Base-by-base conservation (phyloP, 176 grass and related monocot species). In the Olyra latifolia region DNA sequence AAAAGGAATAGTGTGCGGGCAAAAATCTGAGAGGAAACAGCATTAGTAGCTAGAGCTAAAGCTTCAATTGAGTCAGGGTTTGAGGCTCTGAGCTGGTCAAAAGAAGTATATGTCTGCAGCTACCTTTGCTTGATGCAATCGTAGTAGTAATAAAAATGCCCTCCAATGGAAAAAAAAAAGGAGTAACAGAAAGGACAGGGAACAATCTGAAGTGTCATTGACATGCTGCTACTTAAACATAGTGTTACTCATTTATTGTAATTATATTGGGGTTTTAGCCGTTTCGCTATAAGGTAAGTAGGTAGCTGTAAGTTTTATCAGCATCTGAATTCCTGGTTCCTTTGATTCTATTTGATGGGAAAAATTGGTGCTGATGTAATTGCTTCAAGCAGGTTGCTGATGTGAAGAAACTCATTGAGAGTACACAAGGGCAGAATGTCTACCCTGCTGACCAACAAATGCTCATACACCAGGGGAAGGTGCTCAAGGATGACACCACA, bases 371-470 rank as follows among this genome's bases (percentile, higher is more conserved):
- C 57, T 89, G 49, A 49, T 63, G 8, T 39, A 84, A 67, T 74
- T 61, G 53, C 46, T 67, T 82, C 45, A 62, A 86, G 54, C 69
- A 98, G 95, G 69, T 98, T 83, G 59, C 85, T 56, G 83, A 82
- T 27, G 90, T 98, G 56, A 98, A 98, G 80, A 94, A 60, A 53
- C 28, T 68, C 11, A 92, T 98, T 49, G 92, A 98, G 76, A 84
- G 9, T 53, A 85, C 69, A 28, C 89, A 94, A 79, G 92, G 88
- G 7, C 77, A 90, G 41, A 77, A 53, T 72, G 83, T 87, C n/a
- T 98, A 98, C 79, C 92, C 90, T 49, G 87, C 95, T 35, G 85
- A 89, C 48, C 89, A 94, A 53, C 91, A 92, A 30, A 90, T 98
- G 88, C 95, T 98, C 22, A 92, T 98, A 71, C 72, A 98, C 79